A percentile compares a stretch with the other conserved stretches of the same genome.
Conservation (phyloP, 2,329 filamentous ascomycete species). For the Penicillium sp. region DNA sequence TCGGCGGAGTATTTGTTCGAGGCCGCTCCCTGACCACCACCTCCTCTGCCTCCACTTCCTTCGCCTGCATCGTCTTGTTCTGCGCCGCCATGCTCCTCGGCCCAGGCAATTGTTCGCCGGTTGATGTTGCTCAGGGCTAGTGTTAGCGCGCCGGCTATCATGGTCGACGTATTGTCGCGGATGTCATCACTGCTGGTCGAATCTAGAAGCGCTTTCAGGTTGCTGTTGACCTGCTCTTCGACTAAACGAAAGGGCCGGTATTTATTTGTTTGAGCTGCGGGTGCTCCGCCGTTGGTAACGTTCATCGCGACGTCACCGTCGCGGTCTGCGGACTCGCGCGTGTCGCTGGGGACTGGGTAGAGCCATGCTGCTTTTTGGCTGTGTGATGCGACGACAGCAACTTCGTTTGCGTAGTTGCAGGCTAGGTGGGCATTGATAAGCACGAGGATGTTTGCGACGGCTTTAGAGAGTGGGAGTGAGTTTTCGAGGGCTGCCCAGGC, state of each 20-base stretch:
- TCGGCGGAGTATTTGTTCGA: constrained; percentile 22
- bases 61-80: constrained; percentile 37
- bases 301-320: constrained; percentile 62
- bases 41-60: constrained; percentile 26
- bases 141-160: constrained; percentile 87
- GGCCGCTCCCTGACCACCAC: constrained; percentile 21
- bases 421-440: constrained; percentile 97
- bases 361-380: constrained; percentile 84
- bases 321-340: constrained; percentile 16
- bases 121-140: constrained; percentile 89
- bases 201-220: constrained; percentile 71
- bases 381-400: constrained; percentile 88
- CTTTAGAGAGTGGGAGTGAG: constrained; percentile 76
- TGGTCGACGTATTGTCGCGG: constrained; percentile 69
- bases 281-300: constrained; percentile 37
- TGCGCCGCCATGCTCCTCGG: constrained; percentile 55
- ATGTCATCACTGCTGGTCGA: constrained; percentile 65
- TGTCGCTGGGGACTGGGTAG: constrained; percentile 61
- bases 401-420: constrained; percentile 89
- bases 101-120: constrained; percentile 69
- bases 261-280: constrained; percentile 68
- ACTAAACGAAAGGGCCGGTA: constrained; percentile 89
- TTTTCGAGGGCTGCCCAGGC: constrained; percentile 81
- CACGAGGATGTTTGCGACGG: constrained; percentile 85
- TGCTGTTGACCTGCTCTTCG: constrained; percentile 74